Evolutionary conservation across 805 yeast genomes (phyloP).

Genomic region (Phaffomyces thermotolerans): DNA sequence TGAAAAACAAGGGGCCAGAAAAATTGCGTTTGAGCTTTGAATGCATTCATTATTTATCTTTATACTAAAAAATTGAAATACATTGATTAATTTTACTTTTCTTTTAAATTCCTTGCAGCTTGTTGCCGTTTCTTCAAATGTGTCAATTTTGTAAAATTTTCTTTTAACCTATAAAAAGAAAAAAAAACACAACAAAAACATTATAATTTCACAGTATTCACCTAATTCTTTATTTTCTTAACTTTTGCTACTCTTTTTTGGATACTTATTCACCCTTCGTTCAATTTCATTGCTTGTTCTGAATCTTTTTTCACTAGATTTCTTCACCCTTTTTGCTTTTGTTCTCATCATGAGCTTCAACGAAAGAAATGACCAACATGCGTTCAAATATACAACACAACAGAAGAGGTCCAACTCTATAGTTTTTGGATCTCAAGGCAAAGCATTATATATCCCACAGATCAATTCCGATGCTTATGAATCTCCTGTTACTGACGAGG

Average conservation of each 20-base stretch:
- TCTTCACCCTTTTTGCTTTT: too few relatives aligned
- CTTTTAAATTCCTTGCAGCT: too few relatives aligned
- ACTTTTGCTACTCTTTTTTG: too few relatives aligned
- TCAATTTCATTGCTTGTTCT: too few relatives aligned
- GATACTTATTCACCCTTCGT: too few relatives aligned
- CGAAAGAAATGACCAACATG: conserved; percentile 9
- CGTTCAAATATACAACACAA: conserved; percentile 20
- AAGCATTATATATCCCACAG: conserved; percentile 18
- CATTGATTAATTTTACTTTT: too few relatives aligned
- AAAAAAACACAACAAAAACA: neutral
- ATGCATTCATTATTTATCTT: neutral
- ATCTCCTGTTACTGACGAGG: conserved; percentile 1
- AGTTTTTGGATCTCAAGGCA: conserved; percentile 21
- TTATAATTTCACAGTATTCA: too few relatives aligned
- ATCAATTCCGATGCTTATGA: conserved; percentile 3
- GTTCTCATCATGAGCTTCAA: conserved; percentile 1
- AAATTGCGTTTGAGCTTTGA: conserved; percentile 38
- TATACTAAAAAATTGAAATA: too few relatives aligned
- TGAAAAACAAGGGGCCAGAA: conserved; percentile 46
- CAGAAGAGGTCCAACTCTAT: conserved; percentile 19
- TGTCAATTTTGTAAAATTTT: conserved; percentile 2
- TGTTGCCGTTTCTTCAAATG: conserved; percentile 5
- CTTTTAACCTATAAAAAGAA: neutral
- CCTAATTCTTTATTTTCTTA: too few relatives aligned
- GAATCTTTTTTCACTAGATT: too few relatives aligned